Evolutionary conservation across 192 early-diverging fungal species (phyloP), one percentile per base, ranked within the genome.

Genomic region (Diversispora epigaea): DNA sequence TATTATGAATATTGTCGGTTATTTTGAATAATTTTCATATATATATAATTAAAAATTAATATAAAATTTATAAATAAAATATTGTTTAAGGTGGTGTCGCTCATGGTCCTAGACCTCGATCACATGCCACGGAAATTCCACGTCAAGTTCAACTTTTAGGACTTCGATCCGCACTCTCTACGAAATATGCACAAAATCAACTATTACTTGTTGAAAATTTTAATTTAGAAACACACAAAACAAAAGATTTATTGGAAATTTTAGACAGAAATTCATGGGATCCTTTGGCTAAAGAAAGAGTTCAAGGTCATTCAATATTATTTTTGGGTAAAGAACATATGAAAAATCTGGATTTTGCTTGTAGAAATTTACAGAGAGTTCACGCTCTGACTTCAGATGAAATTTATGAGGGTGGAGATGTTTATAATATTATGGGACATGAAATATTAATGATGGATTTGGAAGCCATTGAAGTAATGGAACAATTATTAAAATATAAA

Each of bases 41-140:
- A 41, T 0, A 19, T 52, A 32, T 70, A 41, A 39, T 52, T 14
- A 10, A 8, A 58, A 22, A 58, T 58, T 22, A n/a, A n/a, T 9
- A 57, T 57, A 19, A 17, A 40, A 40, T 64, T 44, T 11, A 43
- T n/a, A 41, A 17, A 6, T 4, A n/a, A 41, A 6, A 32, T 62
- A 9, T 39, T 40, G 62, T 22, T 14, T 12, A 52, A 89, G 88
- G 93, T 81, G 93, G 89, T 66, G 84, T 89, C 70, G 93, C 88
- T 0, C 95, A 96, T 75, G 97, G 95, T n/a, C 96, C 96, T n/a
- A 86, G 89, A 32, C 94, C 94, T 95, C 73, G 97, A 94, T 17
- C 96, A 94, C n/a, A 93, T 64, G 85, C 87, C 39, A 95, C 89
- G 4, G 90, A 95, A 62, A 81, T 99, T 44, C 94, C 90, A 57